These are phyloP conservation scores for Ascochyta rabiei DNA, from an alignment of 2,329 filamentous ascomycete genomes.

Conservation along the genomic window DNA sequence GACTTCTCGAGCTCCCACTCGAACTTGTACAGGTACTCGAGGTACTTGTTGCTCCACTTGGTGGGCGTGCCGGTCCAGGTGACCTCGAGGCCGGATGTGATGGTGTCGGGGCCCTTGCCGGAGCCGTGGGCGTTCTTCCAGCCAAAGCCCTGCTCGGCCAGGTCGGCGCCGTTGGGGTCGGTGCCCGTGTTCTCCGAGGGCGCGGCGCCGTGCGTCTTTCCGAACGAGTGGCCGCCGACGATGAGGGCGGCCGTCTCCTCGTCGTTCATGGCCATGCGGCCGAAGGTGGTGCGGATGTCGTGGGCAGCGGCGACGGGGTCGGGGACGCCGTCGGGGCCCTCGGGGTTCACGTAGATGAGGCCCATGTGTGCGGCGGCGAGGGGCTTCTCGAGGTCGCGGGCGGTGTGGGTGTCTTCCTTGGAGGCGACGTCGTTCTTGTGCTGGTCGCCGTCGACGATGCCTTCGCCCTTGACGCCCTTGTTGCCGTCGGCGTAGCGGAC, in stretches of 20 bases:
- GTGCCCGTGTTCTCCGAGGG: slow-evolving; percentile 67
- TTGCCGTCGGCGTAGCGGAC: slow-evolving; percentile 66
- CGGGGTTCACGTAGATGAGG: slow-evolving; percentile 82
- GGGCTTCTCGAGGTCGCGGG: slow-evolving; percentile 69
- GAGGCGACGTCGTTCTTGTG: slow-evolving; percentile 34
- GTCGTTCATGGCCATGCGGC: slow-evolving; percentile 83
- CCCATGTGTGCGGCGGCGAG: slow-evolving; percentile 75
- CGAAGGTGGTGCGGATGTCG: slow-evolving; percentile 77
- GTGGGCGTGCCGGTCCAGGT: slow-evolving; percentile 78
- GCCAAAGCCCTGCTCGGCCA: slow-evolving; percentile 73
- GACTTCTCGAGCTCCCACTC: slow-evolving; percentile 79
- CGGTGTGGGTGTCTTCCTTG: slow-evolving; percentile 51
- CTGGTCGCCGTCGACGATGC: slow-evolving; percentile 45
- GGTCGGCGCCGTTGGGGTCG: slow-evolving; percentile 68
- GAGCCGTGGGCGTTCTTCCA: slow-evolving; percentile 70
- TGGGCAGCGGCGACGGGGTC: slow-evolving; percentile 71
- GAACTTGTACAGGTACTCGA: slow-evolving; percentile 78
- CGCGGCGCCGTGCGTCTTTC: slow-evolving; percentile 80
- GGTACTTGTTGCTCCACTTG: slow-evolving; percentile 76
- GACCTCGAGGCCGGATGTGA: slow-evolving; percentile 79
- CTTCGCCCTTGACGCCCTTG: slow-evolving; percentile 52
- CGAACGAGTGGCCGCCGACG: slow-evolving; percentile 77
- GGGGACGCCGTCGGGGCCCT: slow-evolving; percentile 72
- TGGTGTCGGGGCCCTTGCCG: slow-evolving; percentile 74
- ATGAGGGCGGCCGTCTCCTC: slow-evolving; percentile 82